phyloP scores from a whole-genome alignment of 2,329 filamentous ascomycete species.

The Xylaria sp. region DNA sequence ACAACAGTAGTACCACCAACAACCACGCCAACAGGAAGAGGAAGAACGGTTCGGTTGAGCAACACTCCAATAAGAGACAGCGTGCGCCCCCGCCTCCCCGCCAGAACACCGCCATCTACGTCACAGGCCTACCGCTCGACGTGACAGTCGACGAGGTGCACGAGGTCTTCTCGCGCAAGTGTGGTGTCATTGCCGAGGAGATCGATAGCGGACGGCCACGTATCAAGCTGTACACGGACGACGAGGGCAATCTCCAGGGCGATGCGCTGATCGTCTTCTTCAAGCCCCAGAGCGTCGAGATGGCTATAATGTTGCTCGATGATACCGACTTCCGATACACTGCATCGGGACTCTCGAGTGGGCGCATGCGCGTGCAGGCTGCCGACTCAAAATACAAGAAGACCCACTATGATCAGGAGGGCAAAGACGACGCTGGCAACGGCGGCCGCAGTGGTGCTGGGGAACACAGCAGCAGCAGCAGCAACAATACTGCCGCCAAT shows the following conservation, averaged over 20 bases:
- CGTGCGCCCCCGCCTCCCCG: constrained; percentile 63
- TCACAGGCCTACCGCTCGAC: constrained; percentile 86
- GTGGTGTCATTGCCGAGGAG: constrained; percentile 91
- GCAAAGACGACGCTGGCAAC: constrained; percentile 40
- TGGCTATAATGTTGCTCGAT: constrained; percentile 83
- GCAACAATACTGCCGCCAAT: constrained; percentile 27
- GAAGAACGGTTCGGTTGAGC: constrained; percentile 54
- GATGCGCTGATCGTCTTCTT: constrained; percentile 95
- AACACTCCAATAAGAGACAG: constrained; percentile 59
- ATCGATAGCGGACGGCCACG: constrained; percentile 88
- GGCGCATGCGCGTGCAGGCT: constrained; percentile 81
- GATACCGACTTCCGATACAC: constrained; percentile 82
- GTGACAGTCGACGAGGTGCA: constrained; percentile 83
- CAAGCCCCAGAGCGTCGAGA: constrained; percentile 89
- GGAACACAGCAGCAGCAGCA: constrained; percentile 30
- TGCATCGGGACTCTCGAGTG: constrained; percentile 62
- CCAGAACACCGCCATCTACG: constrained; percentile 91
- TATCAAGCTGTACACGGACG: constrained; percentile 92
- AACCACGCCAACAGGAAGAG: constrained; percentile 52
- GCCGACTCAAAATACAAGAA: constrained; percentile 95
- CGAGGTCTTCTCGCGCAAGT: constrained; percentile 83
- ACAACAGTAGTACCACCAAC: constrained; percentile 46
- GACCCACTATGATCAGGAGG: constrained; percentile 71
- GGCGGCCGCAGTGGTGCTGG: constrained; percentile 37
- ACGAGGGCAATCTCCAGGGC: constrained; percentile 87